Percentiles rank a stretch among this genome's conserved stretches.
These are phyloP conservation scores for Viola odorata DNA, from an alignment of 345 rosid species.

Conservation along the genomic window DNA sequence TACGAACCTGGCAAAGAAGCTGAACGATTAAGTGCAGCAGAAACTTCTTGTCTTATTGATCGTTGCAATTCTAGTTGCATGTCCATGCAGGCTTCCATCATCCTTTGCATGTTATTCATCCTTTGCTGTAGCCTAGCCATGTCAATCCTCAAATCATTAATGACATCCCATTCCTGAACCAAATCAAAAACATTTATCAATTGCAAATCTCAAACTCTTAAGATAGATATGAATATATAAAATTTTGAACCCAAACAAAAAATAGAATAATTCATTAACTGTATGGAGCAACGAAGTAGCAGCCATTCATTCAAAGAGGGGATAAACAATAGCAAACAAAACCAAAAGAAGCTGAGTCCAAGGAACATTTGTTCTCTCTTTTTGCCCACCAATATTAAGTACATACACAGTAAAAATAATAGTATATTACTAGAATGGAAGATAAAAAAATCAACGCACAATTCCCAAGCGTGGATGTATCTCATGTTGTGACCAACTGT, in stretches of 20 bases:
- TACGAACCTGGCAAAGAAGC: constrained; percentile 47
- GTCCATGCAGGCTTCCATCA: constrained; percentile 96
- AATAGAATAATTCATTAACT: no score
- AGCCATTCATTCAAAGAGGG: no score
- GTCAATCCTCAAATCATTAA: constrained; percentile 80
- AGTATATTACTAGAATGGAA: constrained; percentile 2
- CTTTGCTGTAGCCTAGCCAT: constrained; percentile 91
- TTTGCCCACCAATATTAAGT: no score
- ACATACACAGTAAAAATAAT: no score
- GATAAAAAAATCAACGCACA: constrained; percentile 34
- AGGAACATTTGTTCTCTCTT: no score
- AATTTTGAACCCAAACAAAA: no score
- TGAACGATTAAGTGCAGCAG: constrained; percentile 74
- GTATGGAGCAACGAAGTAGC: no score
- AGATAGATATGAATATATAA: background rate
- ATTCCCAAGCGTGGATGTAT: constrained; percentile 68
- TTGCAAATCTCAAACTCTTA: background rate
- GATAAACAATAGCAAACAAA: no score
- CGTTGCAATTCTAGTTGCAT: constrained; percentile 97
- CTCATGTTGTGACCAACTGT: constrained; percentile 57
- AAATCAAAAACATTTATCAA: constrained; percentile 10
- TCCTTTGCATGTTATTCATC: constrained; percentile 87
- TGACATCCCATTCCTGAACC: constrained; percentile 73
- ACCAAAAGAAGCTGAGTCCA: no score
- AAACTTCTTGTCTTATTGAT: constrained; percentile 83